Evolutionary conservation across 2,329 filamentous ascomycete species (phyloP).

Genomic region (Aspergillus puulaauensis): DNA sequence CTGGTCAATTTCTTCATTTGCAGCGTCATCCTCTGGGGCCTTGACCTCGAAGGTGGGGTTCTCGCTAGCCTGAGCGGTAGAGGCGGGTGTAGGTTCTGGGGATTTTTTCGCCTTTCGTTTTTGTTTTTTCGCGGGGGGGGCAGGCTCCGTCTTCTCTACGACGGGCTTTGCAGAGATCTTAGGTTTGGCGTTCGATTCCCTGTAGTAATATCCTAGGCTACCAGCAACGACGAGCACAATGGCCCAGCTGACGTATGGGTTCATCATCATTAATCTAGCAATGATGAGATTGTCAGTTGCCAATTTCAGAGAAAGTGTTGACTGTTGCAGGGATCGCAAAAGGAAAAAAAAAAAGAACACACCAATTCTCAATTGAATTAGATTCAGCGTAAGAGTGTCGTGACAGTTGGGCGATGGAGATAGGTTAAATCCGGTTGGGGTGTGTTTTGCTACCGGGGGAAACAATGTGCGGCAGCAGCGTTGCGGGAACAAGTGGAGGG

Average conservation of each 20-base stretch:
- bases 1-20: constrained; percentile 65
- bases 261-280: constrained; percentile 35
- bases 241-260: constrained; percentile 46
- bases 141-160: constrained; percentile 36
- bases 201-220: constrained; percentile 44
- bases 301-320: neutral
- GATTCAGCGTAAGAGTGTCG: constrained; percentile 12
- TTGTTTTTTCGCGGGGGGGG: constrained; percentile 38
- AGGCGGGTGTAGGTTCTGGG: constrained; percentile 19
- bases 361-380: neutral
- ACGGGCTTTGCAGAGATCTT: constrained; percentile 30
- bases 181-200: constrained; percentile 32
- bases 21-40: constrained; percentile 29
- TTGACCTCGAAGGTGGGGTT: constrained; percentile 30
- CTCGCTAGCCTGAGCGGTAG: constrained; percentile 28
- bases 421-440: neutral
- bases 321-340: neutral
- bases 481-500: neutral
- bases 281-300: neutral
- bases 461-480: neutral
- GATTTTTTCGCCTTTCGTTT: constrained; percentile 42
- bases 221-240: constrained; percentile 43
- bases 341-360: neutral
- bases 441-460: neutral
- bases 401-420: constrained; percentile 4